Base-by-base conservation (phyloP, 495 filamentous ascomycete genomes). In the Aeminium ludgeri region DNA sequence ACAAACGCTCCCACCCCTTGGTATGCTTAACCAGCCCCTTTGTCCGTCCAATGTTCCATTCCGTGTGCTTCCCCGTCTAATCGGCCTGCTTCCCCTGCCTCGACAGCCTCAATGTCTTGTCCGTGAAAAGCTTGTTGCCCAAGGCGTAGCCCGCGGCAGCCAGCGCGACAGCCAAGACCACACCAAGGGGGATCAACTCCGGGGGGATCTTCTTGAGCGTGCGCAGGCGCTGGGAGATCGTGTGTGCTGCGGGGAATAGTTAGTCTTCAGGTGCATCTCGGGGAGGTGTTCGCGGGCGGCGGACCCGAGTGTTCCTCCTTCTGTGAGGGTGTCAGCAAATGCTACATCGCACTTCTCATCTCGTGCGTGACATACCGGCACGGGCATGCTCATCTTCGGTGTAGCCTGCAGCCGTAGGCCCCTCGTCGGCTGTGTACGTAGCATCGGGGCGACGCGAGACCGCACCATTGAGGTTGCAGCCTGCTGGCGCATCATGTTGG, bases 161-260 rank as follows among this genome's bases (percentile, higher is more conserved):
- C 44, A 83, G 35, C 52, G 76, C 78, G 55, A 75, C 66, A 62
- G 65, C 76, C 49, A 95, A 73, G 60, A 97, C 89, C 51, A 92
- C 58, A 59, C 82, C 84, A 50, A 99, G 74, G 52, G 89, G 89
- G 55, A 87, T 74, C 74, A 99, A 70, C 70, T 99, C 89, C 36
- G 86, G 76, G 45, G 89, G 89, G 56, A 93, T 76, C 66, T 73
- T 74, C 73, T 80, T 84, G 45, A 95, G 64, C 48, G 69, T 72
- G 53, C 89, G 78, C 46, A 99, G 68, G 52, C 91, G 80, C 67
- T 99, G 89, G 34, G 89, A 95, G 65, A 99, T 78, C 44, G 89
- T 96, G 68, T 96, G 89, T 58, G 83, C 89, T 97, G 53, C 27
- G 49, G 18, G 38, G 10, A 13, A 3, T 39, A 17, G 38, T 31